phyloP scores from a whole-genome alignment of 257 asterid genomes.

The Verbena officinalis region DNA sequence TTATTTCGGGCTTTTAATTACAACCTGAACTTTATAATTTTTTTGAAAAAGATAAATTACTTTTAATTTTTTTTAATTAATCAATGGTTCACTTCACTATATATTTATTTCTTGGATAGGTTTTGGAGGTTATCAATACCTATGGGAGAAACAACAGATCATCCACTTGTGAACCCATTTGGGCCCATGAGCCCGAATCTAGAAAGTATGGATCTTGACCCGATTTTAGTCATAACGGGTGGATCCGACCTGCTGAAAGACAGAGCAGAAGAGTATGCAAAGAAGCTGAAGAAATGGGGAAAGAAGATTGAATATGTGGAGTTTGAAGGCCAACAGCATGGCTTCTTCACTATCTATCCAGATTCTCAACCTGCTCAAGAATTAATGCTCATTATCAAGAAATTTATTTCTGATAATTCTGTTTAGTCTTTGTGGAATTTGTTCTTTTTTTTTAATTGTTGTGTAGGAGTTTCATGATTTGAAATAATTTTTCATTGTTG shows the following conservation, averaged over 20 bases:
- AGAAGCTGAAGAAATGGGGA: slow-evolving; percentile 51
- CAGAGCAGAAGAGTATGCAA: slow-evolving; percentile 56
- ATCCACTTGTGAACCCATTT: slow-evolving; percentile 70
- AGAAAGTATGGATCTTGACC: slow-evolving; percentile 46
- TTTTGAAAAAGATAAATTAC: no score
- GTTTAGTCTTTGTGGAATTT: slow-evolving; percentile 4
- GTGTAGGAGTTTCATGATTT: no score
- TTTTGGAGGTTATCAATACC: slow-evolving; percentile 76
- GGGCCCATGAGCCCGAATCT: slow-evolving; percentile 58
- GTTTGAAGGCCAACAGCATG: slow-evolving; percentile 82
- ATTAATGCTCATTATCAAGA: slow-evolving; percentile 51
- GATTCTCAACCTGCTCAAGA: slow-evolving; percentile 46
- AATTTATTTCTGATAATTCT: slow-evolving; percentile 43
- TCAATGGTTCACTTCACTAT: neutral
- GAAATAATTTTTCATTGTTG: no score
- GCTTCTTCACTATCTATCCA: slow-evolving; percentile 67
- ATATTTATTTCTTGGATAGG: slow-evolving; percentile 24
- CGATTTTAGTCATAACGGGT: slow-evolving; percentile 59
- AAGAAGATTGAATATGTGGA: slow-evolving; percentile 62
- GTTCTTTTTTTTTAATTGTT: no score
- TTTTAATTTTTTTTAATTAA: neutral
- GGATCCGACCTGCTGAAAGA: slow-evolving; percentile 67
- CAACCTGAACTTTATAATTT: no score
- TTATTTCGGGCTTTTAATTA: no score
- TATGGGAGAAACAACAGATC: slow-evolving; percentile 56